Conservation (phyloP, 1,139 yeast genomes). For the Fermentozyma sake region DNA sequence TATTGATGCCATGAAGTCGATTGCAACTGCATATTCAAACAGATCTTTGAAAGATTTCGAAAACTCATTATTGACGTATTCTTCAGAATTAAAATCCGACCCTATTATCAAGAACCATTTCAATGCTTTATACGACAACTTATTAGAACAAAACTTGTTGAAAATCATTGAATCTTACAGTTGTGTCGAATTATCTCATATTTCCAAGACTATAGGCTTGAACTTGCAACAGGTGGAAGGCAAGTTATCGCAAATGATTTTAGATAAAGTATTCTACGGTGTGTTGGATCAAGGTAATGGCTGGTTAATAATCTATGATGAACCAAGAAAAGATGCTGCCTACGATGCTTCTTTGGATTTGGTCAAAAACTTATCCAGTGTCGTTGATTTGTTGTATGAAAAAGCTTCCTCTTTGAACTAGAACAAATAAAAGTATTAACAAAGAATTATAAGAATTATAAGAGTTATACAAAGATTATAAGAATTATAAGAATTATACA, state of each 20-base stretch:
- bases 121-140: constrained; percentile 86
- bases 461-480: no score
- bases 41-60: constrained; percentile 92
- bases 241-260: constrained; percentile 91
- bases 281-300: constrained; percentile 98
- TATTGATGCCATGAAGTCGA: constrained; percentile 90
- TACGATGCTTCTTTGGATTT: constrained; percentile 86
- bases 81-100: constrained; percentile 77
- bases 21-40: constrained; percentile 84
- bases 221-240: constrained; percentile 90
- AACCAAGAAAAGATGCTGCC: constrained; percentile 83
- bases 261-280: constrained; percentile 90
- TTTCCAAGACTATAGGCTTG: constrained; percentile 83
- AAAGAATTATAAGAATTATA: no score
- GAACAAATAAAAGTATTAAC: constrained; percentile 2
- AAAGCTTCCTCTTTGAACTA: constrained; percentile 80
- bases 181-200: constrained; percentile 85
- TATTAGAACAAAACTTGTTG: constrained; percentile 87
- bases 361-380: constrained; percentile 80
- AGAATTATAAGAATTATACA: no score
- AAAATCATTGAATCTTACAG: constrained; percentile 96
- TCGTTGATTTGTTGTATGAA: constrained; percentile 87
- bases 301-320: constrained; percentile 88
- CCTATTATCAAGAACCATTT: constrained; percentile 89
- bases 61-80: constrained; percentile 64